Base-by-base conservation (phyloP, 257 asterid genomes). In the Solanum stenotomum region DNA sequence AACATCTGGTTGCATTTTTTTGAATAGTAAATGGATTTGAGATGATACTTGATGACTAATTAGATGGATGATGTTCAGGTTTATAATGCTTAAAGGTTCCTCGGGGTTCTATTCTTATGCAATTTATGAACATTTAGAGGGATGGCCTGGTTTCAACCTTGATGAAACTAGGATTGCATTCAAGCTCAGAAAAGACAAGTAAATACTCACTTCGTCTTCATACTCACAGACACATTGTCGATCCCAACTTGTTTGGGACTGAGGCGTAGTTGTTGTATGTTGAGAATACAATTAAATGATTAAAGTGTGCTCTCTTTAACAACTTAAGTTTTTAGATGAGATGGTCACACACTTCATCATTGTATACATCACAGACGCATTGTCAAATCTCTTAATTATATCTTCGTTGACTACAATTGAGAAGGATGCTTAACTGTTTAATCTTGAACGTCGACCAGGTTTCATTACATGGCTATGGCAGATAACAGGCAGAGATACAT, bases 81-180 rank as follows among this genome's bases (percentile, higher is more conserved):
- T 92, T 87, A 88, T 96, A 42, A 86, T 96, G 94, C 98, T 96
- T 85, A 93, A 93, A 13, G 98, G 90, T 8, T 91, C 89, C 49
- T 90, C 98, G 0, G 99, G 99, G 16, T 95, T 96, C 91, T 96
- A 95, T 89, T 93, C 98, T 44, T 96, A 96, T 68, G 98, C 98
- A 71, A 95, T 95, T 85, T 95, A 92, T 40, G 98, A 96, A 76
- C 98, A 93, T 85, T 87, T 81, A 35, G 90, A 91, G 72, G 96
- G 90, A 4, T 90, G 85, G 90, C 99, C 98, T 81, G 98, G 93
- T 89, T 95, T 95, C 93, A 78, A 94, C 90, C 94, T 96, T 37
- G 92, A 94, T 84, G 91, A 93, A 23, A 93, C 98, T 78, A 93
- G 99, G 92, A 94, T 96, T n/a, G 98, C 98, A 0, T 95, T 95